Evolutionary conservation across 2,329 filamentous ascomycete genomes (phyloP).

Genomic region (Aureobasidium sp.): DNA sequence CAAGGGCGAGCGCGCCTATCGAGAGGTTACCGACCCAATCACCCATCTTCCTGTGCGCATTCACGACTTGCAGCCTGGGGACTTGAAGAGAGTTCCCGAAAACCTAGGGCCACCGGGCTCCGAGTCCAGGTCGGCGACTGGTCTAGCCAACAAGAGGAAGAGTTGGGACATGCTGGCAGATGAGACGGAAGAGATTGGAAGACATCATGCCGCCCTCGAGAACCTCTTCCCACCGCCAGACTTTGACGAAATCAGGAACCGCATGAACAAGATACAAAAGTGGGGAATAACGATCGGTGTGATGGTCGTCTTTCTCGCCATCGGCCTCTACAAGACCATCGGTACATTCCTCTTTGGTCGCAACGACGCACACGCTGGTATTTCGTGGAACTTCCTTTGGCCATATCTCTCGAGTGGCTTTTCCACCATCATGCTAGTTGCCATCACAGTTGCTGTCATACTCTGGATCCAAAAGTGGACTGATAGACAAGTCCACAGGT

Average conservation of each 20-base stretch:
- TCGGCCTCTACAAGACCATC: not conserved
- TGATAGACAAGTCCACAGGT: conserved; percentile 49
- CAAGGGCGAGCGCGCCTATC: conserved; percentile 38
- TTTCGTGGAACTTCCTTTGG: not conserved
- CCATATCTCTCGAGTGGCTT: not conserved
- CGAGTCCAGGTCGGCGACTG: conserved; percentile 35
- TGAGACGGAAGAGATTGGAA: conserved; percentile 35
- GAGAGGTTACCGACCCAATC: conserved; percentile 62
- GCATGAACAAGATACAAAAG: conserved; percentile 6
- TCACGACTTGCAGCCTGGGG: conserved; percentile 39
- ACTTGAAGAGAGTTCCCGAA: conserved; percentile 35
- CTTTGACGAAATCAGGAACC: conserved; percentile 33
- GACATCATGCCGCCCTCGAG: conserved; percentile 38
- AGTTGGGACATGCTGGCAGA: conserved; percentile 33
- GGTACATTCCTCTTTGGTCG: not conserved
- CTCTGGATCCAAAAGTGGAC: conserved; percentile 50
- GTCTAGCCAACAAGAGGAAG: conserved; percentile 37
- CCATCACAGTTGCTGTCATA: conserved; percentile 19
- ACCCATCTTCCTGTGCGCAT: conserved; percentile 61
- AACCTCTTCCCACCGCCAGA: conserved; percentile 46
- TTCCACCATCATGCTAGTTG: not conserved
- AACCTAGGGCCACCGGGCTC: conserved; percentile 33
- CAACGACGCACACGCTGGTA: not conserved
- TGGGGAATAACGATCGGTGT: conserved; percentile 3
- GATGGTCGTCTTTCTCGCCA: not conserved